Conservation (phyloP, 139 green algal species). For the Zygnema cylindricum region DNA sequence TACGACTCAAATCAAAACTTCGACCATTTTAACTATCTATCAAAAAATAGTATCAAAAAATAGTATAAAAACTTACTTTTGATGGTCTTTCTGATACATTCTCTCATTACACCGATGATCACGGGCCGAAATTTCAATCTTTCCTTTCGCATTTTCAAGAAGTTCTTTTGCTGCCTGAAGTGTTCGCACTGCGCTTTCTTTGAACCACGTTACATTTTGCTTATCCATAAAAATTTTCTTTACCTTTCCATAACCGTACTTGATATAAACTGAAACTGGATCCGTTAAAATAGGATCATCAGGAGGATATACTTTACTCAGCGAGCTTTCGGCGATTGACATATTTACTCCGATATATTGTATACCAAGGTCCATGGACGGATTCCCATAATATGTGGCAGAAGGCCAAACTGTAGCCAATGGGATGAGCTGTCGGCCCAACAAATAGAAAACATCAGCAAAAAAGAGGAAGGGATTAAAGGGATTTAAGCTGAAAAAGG, state of each 20-base stretch:
- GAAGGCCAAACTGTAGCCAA: not conserved
- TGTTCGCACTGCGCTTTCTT: too few species aligned
- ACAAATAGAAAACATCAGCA: too few species aligned
- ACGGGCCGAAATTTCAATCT: not conserved
- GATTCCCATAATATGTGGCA: not conserved
- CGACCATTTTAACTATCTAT: too few species aligned
- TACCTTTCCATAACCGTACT: not conserved
- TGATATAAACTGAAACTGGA: not conserved
- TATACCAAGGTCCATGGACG: not conserved
- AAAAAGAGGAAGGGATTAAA: too few species aligned
- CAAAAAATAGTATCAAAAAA: too few species aligned
- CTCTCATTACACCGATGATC: not conserved
- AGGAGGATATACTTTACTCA: slow-evolving; percentile 5
- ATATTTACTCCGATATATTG: slow-evolving; percentile 6
- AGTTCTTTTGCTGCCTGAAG: not conserved
- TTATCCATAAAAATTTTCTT: slow-evolving; percentile 5
- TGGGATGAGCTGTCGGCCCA: slow-evolving; percentile 3
- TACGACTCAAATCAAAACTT: too few species aligned
- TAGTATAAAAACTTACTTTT: too few species aligned
- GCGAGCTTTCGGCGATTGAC: not conserved
- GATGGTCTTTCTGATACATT: too few species aligned
- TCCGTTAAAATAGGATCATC: slow-evolving; percentile 24
- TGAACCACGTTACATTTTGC: not conserved
- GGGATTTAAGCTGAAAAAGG: too few species aligned
- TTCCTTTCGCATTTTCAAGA: not conserved